Evolutionary conservation across 345 rosid genomes (phyloP), one percentile per base, ranked within the genome.

Genomic region (Hypericum androsaemum): DNA sequence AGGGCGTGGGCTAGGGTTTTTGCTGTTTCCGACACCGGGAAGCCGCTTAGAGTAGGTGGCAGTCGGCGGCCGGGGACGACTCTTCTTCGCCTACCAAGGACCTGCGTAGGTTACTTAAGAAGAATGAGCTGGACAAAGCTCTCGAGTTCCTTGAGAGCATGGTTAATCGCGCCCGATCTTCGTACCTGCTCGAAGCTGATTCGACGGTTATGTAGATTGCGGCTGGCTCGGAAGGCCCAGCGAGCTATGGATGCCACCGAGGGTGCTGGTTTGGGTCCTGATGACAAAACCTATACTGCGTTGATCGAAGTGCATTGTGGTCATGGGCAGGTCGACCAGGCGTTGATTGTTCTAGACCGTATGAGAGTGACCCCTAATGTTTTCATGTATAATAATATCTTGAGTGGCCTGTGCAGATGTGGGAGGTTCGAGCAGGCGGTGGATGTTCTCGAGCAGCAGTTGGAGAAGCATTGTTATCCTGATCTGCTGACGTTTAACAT

Each of bases 291-390:
- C 16, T 86, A 86, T 71, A 89, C 84, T 46, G 85, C 80, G 14
- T 70, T 86, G 74, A 84, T 86, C 17, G 62, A 90, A 44, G 94
- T 88, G 56, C 86, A 80, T 58, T 90, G 98, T 59, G 83, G 66
- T 74, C 77, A 84, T 0, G 88, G 90, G 50, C 83, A 84, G 77
- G 76, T 86, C 53, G 80, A 70, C 57, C 79, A 66, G 41, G 96
- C 96, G 7, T 61, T 89, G 48, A 69, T 39, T 6, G 54, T 86
- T 47, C 72, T 89, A 52, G 87, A 84, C 5, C 73, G 69, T 41
- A 86, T 89, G 97, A 77, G 75, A 40, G 82, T 82, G 60, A 77
- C 88, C 2, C 83, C 95, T 0, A 88, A 86, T 73, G 97, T 86
- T 16, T 88, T 83, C 37, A 86, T 95, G 1, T 86, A 80, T 52